Evolutionary conservation across 768 basidiomycete genomes (phyloP), one percentile per base, ranked within the genome.

Genomic region (Auricularia sp.): DNA sequence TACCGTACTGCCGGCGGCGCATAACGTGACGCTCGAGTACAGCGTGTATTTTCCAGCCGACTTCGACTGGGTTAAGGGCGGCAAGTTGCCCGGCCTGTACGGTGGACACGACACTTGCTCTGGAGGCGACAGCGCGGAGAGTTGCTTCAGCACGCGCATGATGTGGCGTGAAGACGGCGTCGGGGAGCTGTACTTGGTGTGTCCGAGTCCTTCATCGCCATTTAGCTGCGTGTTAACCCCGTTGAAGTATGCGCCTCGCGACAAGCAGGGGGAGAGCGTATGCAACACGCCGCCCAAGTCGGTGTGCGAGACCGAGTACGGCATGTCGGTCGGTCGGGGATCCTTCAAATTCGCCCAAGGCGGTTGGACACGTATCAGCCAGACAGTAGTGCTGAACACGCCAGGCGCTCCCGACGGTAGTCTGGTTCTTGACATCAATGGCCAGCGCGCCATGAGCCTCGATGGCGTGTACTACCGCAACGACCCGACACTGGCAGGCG

Each of bases 61-160:
- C 66, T 95, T 92, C 68, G 80, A 87, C 63, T 95, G 85, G 80
- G 90, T 92, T 18, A 78, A 82, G 63, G 93, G 83, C 3, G 94
- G 94, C 6, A 95, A 97, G 75, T 73, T 95, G 4, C 91, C 93
- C 0, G 94, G 93, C 0, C 67, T 94, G 3, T 92, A 86, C 69
- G 88, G 88, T 0, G 89, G 89, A 0, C 84, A 82, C 67, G 61
- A 63, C 3, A 81, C 75, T 6, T 92, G 90, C 71, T 90, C 89
- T 21, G 90, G 90, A 4, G 90, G 90, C 1, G 77, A 84, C 68
- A 79, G 80, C n/a, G 92, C 90, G 6, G 67, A 77, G 42, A 78
- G 81, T 54, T 95, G 93, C 70, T 95, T 91, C 71, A 91, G 89
- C 71, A 93, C 92, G 5, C 76, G 93, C 34, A 65, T 94, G 68